Percentiles rank a stretch among this genome's conserved stretches.
These are phyloP conservation scores for Beta vulgaris DNA, from an alignment of 148 eudicot species.

Conservation along the genomic window DNA sequence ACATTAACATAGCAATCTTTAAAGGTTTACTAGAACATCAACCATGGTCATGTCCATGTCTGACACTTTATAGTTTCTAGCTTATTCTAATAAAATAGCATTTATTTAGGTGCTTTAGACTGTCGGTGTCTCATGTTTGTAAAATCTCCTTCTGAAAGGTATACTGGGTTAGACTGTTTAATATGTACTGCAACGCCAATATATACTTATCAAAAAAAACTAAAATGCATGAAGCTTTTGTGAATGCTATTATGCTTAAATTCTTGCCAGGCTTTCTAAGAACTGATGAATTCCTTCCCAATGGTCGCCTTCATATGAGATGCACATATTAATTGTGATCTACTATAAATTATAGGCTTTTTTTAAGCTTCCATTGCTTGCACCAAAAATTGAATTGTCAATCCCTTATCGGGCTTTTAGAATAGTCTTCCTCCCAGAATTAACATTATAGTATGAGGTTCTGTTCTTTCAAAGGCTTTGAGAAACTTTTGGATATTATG, in stretches of 20 bases:
- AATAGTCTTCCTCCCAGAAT: not conserved
- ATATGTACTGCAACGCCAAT: not conserved
- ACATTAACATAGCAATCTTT: no score
- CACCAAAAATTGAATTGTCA: not conserved
- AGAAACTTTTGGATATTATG: not conserved
- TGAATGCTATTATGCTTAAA: not conserved
- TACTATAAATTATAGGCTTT: not conserved
- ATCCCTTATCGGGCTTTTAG: not conserved
- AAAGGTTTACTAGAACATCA: no score
- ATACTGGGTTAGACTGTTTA: not conserved
- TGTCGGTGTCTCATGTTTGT: no score
- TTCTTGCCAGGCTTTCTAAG: not conserved
- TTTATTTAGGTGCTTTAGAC: no score
- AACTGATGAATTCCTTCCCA: not conserved
- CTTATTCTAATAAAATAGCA: no score
- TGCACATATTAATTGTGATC: not conserved
- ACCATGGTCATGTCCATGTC: no score
- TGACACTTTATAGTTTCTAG: no score
- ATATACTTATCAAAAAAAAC: not conserved
- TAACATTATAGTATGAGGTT: not conserved
- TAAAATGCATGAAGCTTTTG: not conserved
- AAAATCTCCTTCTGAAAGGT: not conserved
- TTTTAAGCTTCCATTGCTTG: not conserved
- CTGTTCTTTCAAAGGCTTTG: not conserved
- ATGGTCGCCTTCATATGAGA: not conserved